phyloP scores from a whole-genome alignment of 805 yeast species.

The Yamadazyma phyllophila region DNA sequence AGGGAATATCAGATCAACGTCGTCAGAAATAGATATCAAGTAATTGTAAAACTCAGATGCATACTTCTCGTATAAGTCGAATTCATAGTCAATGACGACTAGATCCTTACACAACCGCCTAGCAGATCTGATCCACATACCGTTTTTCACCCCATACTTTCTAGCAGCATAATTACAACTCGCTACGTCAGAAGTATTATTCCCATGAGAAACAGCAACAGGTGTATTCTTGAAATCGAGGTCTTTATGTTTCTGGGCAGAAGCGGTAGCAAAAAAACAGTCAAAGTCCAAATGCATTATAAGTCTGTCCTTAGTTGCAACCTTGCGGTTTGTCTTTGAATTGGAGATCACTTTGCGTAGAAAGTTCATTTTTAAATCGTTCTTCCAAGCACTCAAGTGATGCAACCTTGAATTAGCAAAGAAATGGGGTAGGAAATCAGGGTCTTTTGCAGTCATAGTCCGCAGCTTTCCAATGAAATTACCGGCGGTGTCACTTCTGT shows the following conservation, averaged over 20 bases:
- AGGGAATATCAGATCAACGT: slow-evolving; percentile 59
- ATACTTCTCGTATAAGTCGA: slow-evolving; percentile 63
- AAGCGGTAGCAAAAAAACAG: slow-evolving; percentile 88
- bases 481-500: slow-evolving; percentile 11
- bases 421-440: slow-evolving; percentile 67
- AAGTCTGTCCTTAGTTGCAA: slow-evolving; percentile 16
- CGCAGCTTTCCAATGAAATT: slow-evolving; percentile 12
- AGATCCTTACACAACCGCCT: slow-evolving; percentile 62
- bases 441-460: slow-evolving; percentile 61
- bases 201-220: slow-evolving; percentile 66
- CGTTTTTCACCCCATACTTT: slow-evolving; percentile 72
- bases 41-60: slow-evolving; percentile 66
- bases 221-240: slow-evolving; percentile 48
- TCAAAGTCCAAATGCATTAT: slow-evolving; percentile 89
- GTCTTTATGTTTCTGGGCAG: slow-evolving; percentile 57
- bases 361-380: slow-evolving; percentile 64
- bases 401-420: slow-evolving; percentile 84
- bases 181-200: slow-evolving; percentile 72
- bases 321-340: neutral
- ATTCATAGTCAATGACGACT: slow-evolving; percentile 66
- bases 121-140: slow-evolving; percentile 85
- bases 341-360: slow-evolving; percentile 42
- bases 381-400: slow-evolving; percentile 85
- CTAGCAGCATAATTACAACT: slow-evolving; percentile 91
- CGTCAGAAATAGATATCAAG: slow-evolving; percentile 43